Evolutionary conservation across 78 protist species (phyloP).

Genomic region (Chrysochromulina tobinii): DNA sequence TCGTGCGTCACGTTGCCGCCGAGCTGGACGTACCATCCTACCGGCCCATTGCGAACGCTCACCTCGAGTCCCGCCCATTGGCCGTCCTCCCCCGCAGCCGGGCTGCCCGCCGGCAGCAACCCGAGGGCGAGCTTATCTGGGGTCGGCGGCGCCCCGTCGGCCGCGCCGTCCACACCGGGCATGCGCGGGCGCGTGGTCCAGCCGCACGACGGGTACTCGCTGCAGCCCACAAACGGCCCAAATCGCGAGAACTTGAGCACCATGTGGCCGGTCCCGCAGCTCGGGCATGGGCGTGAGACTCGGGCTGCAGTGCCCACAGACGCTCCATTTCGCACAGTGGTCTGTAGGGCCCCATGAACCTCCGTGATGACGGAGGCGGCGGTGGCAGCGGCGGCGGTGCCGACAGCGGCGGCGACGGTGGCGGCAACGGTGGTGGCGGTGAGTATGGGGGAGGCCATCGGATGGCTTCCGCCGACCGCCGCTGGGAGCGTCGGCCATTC

Average conservation of each 20-base stretch:
- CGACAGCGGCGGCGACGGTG: no score
- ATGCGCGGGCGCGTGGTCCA: background rate
- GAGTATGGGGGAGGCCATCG: no score
- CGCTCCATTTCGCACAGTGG: no score
- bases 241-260: background rate
- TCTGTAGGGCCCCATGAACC: no score
- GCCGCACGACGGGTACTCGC: background rate
- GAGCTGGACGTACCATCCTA: background rate
- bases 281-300: background rate
- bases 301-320: no score
- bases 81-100: background rate
- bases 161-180: background rate
- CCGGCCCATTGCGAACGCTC: background rate
- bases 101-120: background rate
- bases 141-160: background rate
- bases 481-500: background rate
- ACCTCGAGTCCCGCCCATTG: background rate
- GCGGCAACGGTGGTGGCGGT: no score
- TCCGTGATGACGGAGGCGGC: no score
- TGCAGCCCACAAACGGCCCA: background rate
- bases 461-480: no score
- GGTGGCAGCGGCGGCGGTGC: no score
- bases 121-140: background rate
- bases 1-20: background rate
- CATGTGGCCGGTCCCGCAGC: background rate